Evolutionary conservation across 169 alveolate species (phyloP), one percentile per base, ranked within the genome.

Genomic region (Plasmodium fragile): DNA sequence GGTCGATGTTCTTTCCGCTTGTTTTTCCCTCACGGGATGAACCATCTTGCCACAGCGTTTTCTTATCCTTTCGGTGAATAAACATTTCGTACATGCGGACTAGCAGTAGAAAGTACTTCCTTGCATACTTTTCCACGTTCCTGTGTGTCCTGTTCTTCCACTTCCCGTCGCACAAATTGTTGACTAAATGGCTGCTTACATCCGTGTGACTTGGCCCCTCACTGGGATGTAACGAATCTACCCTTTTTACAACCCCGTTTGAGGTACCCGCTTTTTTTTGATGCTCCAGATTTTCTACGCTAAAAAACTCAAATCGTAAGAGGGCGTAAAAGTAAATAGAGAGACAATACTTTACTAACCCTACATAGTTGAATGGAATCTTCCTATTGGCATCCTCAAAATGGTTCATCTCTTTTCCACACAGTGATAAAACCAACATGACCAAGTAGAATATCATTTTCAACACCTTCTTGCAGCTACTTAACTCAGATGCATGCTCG

Each of bases 391-490:
- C 70, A 11, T 59, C 43, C 32, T 89, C 77, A 41, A 89, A 34
- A 41, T 34, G 70, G 8, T 53, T 49, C 28, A 59, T 28, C 25
- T 70, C 80, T 16, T 89, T 89, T 16, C 79, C 32, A 34, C 94
- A 77, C 43, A 89, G 34, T 0, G 81, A 30, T 41, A 72, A 55
- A 78, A 89, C 30, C 45, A 89, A 49, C 1, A 78, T 59, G 45
- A 89, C 32, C 36, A 89, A 77, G 70, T 89, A 77, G 49, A 53
- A 78, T n/a, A 78, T 89, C 34, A 89, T 55, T n/a, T 89, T 79
- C 73, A 71, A 8, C n/a, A 36, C 36, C 49, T 65, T 65, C 8
- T 65, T 65, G 75, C 3, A 78, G 81, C 81, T 65, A 22, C 70
- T 41, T 55, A 89, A 59, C 39, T 78, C 43, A 4, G 13, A n/a